Evolutionary conservation across 2,329 filamentous ascomycete species (phyloP), one percentile per base, ranked within the genome.

Genomic region (Phaeosphaeriaceae sp.): DNA sequence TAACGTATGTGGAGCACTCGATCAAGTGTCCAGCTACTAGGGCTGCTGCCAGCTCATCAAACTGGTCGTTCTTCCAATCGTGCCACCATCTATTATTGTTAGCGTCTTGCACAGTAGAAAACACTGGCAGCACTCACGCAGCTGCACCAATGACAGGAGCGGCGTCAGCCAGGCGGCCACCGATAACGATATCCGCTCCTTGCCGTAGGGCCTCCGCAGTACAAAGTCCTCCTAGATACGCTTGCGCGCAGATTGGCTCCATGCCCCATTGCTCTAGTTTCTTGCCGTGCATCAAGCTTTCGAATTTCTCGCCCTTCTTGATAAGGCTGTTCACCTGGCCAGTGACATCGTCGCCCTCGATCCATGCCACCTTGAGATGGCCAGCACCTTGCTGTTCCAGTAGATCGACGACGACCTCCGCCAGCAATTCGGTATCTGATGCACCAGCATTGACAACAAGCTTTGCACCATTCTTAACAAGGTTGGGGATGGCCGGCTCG

Each of bases 361-460:
- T 60, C 56, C 64, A 71, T 3, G 63, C 58, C 2, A 71, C 69
- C 46, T 69, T 70, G 9, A 70, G 42, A 31, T 63, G 58, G 1
- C 61, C 58, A 31, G 51, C 58, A n/a, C 54, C 56, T 13, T 58
- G 48, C 19, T 63, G 53, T 25, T 54, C 44, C 13, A 65, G 31
- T 5, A 67, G 21, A 19, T 63, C 57, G 1, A 63, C 55, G 1
- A 67, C 57, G 6, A 63, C 57, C 22, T 63, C 62, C 4, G 62
- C 59, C 15, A 65, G 50, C n/a, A 60, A 81, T 54, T 78, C 76
- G 0, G 85, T 84, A 49, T 86, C 83, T 7, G 83, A 75, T 1
- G 81, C 82, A 1, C 85, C 85, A 3, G 84, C 84, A 58, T 86
- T 85, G 58, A 84, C 78, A 15, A 84, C 77, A 10, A 86, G 73